Evolutionary conservation across 1,139 yeast species (phyloP), one percentile per base, ranked within the genome.

Genomic region (Lipomyces yarrowii): DNA sequence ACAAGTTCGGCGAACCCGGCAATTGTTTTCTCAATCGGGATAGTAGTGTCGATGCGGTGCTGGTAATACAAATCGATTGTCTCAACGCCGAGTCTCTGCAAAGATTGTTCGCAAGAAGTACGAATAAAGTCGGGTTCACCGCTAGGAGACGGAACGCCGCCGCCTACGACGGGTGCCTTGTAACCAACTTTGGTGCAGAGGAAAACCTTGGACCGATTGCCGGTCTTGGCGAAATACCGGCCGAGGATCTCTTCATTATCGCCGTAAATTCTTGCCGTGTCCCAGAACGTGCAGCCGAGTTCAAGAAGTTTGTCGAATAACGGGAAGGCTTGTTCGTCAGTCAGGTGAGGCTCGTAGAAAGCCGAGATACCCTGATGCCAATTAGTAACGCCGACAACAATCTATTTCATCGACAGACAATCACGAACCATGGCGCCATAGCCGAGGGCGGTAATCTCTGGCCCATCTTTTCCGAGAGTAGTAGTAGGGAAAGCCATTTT

Each of bases 191-290:
- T 70, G 48, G 71, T 68, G 39, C 64, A 60, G 21, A 70, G 61
- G 52, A 69, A 70, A 62, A 70, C 60, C 57, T 70, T 63, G 51
- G 64, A 54, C 23, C 72, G 71, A 23, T 64, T 68, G 18, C 71
- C 72, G 11, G 72, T 35, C 37, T 66, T 61, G 18, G 56, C 54
- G 59, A 70, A 63, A 63, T 67, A 69, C 11, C 67, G 55, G 54
- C 72, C 72, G 13, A 70, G 51, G 33, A 63, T 48, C 30, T 68
- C 67, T 48, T 70, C 72, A 55, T 69, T 70, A 53, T 64, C 59
- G 32, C 67, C 67, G 63, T 70, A 70, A 56, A 68, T 52, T 53
- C 63, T 67, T 11, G 70, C 64, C 23, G 71, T 70, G 58, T 69
- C 72, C 70, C 70, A 68, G 60, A 67, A 64, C 10, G 69, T 66